phyloP scores from a whole-genome alignment of 257 asterid genomes.

The Lavandula angustifolia region DNA sequence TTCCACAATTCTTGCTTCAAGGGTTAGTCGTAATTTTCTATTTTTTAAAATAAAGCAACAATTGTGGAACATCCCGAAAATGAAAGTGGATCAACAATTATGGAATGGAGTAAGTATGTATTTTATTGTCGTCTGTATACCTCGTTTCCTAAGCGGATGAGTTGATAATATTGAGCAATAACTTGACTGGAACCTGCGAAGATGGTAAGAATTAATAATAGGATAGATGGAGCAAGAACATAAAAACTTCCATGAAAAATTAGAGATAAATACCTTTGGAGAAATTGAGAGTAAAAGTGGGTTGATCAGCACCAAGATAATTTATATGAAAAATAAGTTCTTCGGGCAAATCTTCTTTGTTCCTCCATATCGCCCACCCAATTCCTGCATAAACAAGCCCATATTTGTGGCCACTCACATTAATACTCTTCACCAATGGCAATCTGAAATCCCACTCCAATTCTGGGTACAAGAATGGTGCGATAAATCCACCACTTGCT shows the following conservation, averaged over 20 bases:
- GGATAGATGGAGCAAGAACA: neutral
- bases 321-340: constrained; percentile 88
- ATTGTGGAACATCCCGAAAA: too few relatives aligned
- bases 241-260: neutral
- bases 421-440: constrained; percentile 86
- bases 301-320: constrained; percentile 96
- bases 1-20: too few relatives aligned
- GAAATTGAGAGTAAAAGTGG: constrained; percentile 93
- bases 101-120: too few relatives aligned
- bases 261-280: constrained; percentile 60
- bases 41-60: too few relatives aligned
- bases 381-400: constrained; percentile 96
- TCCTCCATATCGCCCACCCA: constrained; percentile 94
- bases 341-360: constrained; percentile 73
- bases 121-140: too few relatives aligned
- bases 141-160: constrained; percentile 78
- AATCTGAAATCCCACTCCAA: constrained; percentile 86
- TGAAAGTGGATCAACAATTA: too few relatives aligned
- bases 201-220: neutral
- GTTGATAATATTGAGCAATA: constrained; percentile 90
- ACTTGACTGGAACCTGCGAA: constrained; percentile 81
- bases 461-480: constrained; percentile 88
- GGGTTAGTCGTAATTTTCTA: too few relatives aligned
- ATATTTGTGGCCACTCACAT: constrained; percentile 92
- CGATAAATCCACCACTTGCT: constrained; percentile 94